Percentiles rank a stretch among this genome's conserved stretches.
Conservation (phyloP, 164 flowering plant genomes). For the Dillenia turbinata region DNA sequence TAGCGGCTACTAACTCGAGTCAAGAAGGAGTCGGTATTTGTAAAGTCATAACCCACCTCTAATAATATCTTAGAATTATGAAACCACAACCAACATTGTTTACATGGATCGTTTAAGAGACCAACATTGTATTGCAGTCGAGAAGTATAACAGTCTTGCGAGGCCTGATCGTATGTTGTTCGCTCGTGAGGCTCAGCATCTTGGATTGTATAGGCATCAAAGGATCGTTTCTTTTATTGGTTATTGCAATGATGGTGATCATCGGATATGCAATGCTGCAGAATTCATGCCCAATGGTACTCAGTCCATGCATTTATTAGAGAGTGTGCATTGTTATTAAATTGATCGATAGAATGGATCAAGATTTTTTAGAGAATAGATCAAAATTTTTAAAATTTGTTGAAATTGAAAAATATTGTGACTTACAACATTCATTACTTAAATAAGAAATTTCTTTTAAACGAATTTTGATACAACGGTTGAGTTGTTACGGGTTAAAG, state of each 20-base stretch:
- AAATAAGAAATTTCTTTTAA: too few species aligned
- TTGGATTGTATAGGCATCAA: slow-evolving; percentile 34
- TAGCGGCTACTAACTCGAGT: too few species aligned
- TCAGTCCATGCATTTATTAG: slow-evolving; percentile 54
- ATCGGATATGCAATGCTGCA: slow-evolving; percentile 24
- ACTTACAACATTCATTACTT: too few species aligned
- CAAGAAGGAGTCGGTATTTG: too few species aligned
- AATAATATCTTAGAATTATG: slow-evolving; percentile 47
- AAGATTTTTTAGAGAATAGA: too few species aligned
- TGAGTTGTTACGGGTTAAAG: too few species aligned
- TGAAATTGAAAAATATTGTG: too few species aligned
- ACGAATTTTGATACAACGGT: too few species aligned
- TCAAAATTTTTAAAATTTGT: too few species aligned
- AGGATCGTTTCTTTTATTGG: slow-evolving; percentile 29
- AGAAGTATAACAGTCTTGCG: slow-evolving; percentile 40
- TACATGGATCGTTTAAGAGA: slow-evolving; percentile 38
- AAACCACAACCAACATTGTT: slow-evolving; percentile 40
- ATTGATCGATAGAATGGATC: too few species aligned
- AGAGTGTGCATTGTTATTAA: too few species aligned
- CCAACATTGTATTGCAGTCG: slow-evolving; percentile 41
- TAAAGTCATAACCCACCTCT: too few species aligned
- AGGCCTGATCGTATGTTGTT: slow-evolving; percentile 56
- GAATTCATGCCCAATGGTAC: slow-evolving; percentile 58
- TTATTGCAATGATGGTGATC: slow-evolving; percentile 32
- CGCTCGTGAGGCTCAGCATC: slow-evolving; percentile 41